Evolutionary conservation across 768 basidiomycete species (phyloP).

Genomic region (Filobasidium wieringae): DNA sequence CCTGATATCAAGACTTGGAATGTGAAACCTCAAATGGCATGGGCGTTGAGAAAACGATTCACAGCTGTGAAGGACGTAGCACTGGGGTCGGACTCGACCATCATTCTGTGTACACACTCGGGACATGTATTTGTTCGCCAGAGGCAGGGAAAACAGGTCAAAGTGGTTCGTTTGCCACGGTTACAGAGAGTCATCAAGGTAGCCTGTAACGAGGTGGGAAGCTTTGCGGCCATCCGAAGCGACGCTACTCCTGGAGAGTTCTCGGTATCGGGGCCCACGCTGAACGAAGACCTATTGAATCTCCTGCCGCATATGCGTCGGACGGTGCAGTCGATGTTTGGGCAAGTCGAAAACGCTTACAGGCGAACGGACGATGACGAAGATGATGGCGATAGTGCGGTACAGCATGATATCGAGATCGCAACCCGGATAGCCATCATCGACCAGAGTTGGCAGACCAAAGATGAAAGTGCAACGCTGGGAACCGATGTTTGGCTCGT

Average conservation of each 20-base stretch:
- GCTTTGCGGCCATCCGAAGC: constrained; percentile 69
- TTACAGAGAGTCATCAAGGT: constrained; percentile 78
- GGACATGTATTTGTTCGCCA: constrained; percentile 84
- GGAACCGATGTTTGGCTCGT: constrained; percentile 22
- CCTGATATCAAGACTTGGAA: constrained; percentile 38
- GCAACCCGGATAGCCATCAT: constrained; percentile 30
- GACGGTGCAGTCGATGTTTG: constrained; percentile 21
- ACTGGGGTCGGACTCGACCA: constrained; percentile 69
- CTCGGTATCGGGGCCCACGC: constrained; percentile 45
- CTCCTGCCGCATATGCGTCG: constrained; percentile 53
- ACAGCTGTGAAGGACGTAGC: constrained; percentile 82
- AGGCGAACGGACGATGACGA: constrained; percentile 41
- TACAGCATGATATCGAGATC: constrained; percentile 30
- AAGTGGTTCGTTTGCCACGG: constrained; percentile 66
- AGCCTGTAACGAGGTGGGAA: constrained; percentile 72
- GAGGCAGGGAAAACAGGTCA: constrained; percentile 47
- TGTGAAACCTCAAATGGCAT: constrained; percentile 75
- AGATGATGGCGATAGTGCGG: constrained; percentile 40
- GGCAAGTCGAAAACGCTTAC: constrained; percentile 26
- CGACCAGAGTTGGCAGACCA: constrained; percentile 28
- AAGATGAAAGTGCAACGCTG: constrained; percentile 8
- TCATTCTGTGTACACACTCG: constrained; percentile 86
- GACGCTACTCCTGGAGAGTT: constrained; percentile 57
- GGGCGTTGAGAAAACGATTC: constrained; percentile 77
- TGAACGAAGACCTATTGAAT: constrained; percentile 55